Conservation (phyloP, 495 filamentous ascomycete species). For the Usnea hakonensis region DNA sequence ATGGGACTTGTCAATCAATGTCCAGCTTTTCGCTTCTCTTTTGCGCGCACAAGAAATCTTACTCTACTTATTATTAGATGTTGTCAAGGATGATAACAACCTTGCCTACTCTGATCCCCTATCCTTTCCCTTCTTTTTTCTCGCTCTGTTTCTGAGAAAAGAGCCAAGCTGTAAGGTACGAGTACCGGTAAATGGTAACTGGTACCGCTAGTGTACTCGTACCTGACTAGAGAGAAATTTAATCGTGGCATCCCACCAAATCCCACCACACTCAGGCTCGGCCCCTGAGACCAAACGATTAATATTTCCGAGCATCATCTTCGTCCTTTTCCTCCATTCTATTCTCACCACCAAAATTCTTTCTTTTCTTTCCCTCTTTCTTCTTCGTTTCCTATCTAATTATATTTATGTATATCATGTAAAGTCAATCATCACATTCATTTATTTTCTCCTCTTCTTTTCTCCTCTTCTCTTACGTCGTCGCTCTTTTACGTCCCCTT, state of each 20-base stretch:
- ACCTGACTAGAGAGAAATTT: background rate
- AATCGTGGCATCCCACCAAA: background rate
- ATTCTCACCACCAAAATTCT: slow-evolving; percentile 15
- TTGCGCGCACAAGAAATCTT: background rate
- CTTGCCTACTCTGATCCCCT: no score
- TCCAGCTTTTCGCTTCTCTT: no score
- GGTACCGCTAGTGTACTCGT: no score
- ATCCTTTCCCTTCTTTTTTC: no score
- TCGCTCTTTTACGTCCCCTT: slow-evolving; percentile 22
- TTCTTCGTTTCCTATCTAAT: slow-evolving; percentile 9
- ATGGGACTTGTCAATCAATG: no score
- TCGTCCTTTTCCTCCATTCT: background rate
- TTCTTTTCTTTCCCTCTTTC: slow-evolving; percentile 25
- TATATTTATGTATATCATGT: slow-evolving; percentile 15
- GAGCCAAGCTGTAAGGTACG: no score
- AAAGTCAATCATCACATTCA: slow-evolving; percentile 28
- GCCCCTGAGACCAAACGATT: slow-evolving; percentile 4
- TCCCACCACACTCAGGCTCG: background rate
- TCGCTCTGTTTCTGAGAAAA: no score
- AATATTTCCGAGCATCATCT: slow-evolving; percentile 23
- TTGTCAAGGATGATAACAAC: no score
- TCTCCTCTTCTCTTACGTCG: slow-evolving; percentile 15
- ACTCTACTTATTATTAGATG: no score
- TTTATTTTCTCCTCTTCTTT: slow-evolving; percentile 30
- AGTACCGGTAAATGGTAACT: no score